Conservation (phyloP, 305 asterid genomes). For the Fraxinus ornus region DNA sequence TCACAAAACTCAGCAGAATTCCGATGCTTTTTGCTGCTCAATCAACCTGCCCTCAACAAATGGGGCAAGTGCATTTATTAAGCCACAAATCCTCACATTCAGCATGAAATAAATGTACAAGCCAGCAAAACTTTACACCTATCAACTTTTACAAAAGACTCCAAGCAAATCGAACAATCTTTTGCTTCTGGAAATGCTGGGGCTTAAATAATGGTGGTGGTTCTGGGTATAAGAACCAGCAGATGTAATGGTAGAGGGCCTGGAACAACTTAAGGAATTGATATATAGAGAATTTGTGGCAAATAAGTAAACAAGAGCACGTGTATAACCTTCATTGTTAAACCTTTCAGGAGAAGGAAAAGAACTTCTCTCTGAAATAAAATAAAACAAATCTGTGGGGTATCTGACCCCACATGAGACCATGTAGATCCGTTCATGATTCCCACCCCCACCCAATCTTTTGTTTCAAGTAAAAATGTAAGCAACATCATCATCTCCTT, state of each 20-base stretch:
- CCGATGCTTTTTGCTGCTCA: background rate
- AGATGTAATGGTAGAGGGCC: background rate
- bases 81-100: background rate
- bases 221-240: background rate
- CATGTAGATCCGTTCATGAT: background rate
- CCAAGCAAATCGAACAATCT: background rate
- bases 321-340: slow-evolving; percentile 38
- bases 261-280: slow-evolving; percentile 46
- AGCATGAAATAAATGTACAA: background rate
- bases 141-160: background rate
- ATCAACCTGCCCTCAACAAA: slow-evolving; percentile 42
- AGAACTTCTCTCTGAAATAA: slow-evolving; percentile 25
- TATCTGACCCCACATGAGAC: background rate
- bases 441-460: background rate
- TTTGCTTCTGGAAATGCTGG: background rate
- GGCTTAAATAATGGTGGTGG: background rate
- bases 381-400: background rate
- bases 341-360: slow-evolving; percentile 44
- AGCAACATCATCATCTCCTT: background rate
- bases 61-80: slow-evolving; percentile 43
- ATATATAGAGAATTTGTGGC: slow-evolving; percentile 52
- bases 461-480: background rate
- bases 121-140: background rate
- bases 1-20: background rate
- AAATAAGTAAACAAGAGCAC: slow-evolving; percentile 56